Evolutionary conservation across 2,329 filamentous ascomycete genomes (phyloP), one percentile per base, ranked within the genome.

Genomic region (Talaromyces verruculosus): DNA sequence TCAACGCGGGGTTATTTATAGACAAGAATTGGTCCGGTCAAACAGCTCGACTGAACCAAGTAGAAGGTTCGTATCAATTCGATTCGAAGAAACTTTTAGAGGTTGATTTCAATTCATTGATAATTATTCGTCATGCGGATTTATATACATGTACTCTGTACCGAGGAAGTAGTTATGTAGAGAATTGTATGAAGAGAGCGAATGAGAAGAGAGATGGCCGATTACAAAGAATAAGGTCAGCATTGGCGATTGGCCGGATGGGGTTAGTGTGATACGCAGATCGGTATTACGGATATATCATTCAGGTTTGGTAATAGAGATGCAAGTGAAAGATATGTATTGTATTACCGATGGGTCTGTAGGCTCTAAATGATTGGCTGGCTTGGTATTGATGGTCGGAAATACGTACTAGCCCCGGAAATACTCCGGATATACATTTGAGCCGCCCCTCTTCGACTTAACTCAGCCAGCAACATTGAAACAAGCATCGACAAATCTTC

Each of bases 1-100:
- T 11, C 33, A 37, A 47, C 22, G 61, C 3, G 30, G 64, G 64
- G 66, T 59, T 71, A 70, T 77, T 77, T 78, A 77, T 79, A 76
- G 47, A 65, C 55, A 11, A 8, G 13, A 8, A 30, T 1, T 45
- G 22, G 19, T 7, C 25, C 7, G 5, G 41, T 19, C 41, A n/a
- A 7, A 5, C 10, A 25, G 25, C 25, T 25, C 7, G 15, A 41
- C 67, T 68, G 71, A 68, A 74, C 59, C 64, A 30, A 64, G 71
- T 70, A 69, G 74, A 73, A 72, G 3, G 13, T 62, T 49, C 59
- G 37, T 49, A 11, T 37, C 35, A 13, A 37, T 37, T 37, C 35
- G 35, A 28, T 5, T 25, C 30, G 30, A 30, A 22, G 25, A 33
- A 33, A 33, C 30, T 59, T 28, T 22, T 2, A 58, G 15, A 17